These are phyloP conservation scores for Dothideomycetes sp. DNA, from an alignment of 2,329 filamentous ascomycete species.

Conservation along the genomic window DNA sequence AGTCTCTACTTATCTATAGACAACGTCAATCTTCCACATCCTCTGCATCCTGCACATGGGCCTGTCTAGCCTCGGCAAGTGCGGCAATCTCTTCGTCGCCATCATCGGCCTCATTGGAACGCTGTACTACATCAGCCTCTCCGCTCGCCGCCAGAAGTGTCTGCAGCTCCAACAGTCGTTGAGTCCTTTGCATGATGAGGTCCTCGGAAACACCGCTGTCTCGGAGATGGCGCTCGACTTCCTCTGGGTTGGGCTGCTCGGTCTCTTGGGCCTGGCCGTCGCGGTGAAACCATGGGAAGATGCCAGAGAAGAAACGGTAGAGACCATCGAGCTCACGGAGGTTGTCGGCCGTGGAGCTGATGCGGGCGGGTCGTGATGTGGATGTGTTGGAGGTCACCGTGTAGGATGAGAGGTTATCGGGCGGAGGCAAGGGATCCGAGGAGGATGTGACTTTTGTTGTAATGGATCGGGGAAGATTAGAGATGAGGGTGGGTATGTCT, in stretches of 20 bases:
- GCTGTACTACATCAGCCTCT: not conserved
- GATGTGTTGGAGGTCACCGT: not conserved
- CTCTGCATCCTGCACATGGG: not conserved
- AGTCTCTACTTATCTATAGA: too few relatives aligned
- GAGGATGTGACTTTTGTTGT: constrained; percentile 57
- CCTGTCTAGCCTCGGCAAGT: too few relatives aligned
- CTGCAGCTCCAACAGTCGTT: constrained; percentile 17
- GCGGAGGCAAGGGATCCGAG: constrained; percentile 73
- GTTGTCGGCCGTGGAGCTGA: constrained; percentile 11
- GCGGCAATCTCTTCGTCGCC: too few relatives aligned
- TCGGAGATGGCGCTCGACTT: constrained; percentile 16
- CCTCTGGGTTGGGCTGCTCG: constrained; percentile 13
- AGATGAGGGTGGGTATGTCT: constrained; percentile 60
- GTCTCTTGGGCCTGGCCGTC: constrained; percentile 7
- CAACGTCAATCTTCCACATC: not conserved
- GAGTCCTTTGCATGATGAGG: constrained; percentile 15
- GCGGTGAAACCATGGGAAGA: constrained; percentile 19
- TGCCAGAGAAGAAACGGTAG: constrained; percentile 16
- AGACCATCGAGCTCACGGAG: constrained; percentile 18
- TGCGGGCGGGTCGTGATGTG: constrained; percentile 5
- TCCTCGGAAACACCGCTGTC: constrained; percentile 16
- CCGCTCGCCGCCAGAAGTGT: constrained; percentile 11
- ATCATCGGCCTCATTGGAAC: not conserved
- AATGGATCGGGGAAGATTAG: constrained; percentile 54
- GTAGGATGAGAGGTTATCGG: constrained; percentile 27